Percentiles rank a stretch among this genome's conserved stretches.
Evolutionary conservation across 768 basidiomycete genomes (phyloP).

Genomic region (Fomitopsis pulvina): DNA sequence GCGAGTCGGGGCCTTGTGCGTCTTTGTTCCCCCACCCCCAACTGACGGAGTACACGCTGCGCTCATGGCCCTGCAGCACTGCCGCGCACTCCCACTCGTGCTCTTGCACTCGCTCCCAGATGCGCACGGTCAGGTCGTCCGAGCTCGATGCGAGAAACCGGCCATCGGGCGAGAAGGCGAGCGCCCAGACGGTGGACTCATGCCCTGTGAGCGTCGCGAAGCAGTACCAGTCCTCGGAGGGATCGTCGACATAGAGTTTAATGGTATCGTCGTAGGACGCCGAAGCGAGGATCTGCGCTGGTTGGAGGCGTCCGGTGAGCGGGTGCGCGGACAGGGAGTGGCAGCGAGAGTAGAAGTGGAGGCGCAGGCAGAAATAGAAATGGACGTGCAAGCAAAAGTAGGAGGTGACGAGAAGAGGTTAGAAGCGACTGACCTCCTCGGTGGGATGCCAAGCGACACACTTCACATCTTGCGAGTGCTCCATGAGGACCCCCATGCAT

Average conservation of each 20-base stretch:
- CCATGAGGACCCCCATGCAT: constrained; percentile 92
- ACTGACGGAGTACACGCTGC: constrained; percentile 75
- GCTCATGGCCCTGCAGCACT: constrained; percentile 56
- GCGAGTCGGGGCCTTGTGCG: constrained; percentile 22
- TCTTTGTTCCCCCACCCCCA: constrained; percentile 46
- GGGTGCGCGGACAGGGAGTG: background rate
- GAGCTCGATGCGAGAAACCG: constrained; percentile 82
- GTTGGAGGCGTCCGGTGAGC: constrained; percentile 11
- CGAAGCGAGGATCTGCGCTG: constrained; percentile 82
- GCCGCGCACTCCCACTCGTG: constrained; percentile 59
- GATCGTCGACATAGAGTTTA: constrained; percentile 89
- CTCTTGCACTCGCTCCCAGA: constrained; percentile 70
- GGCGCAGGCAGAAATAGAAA: too few relatives aligned
- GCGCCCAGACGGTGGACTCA: constrained; percentile 84
- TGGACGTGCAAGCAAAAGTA: too few relatives aligned
- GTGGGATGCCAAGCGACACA: constrained; percentile 90
- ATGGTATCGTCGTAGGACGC: constrained; percentile 97
- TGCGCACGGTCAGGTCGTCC: constrained; percentile 75
- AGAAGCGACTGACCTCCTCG: constrained; percentile 65
- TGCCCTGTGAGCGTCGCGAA: constrained; percentile 80
- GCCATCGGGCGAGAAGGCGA: constrained; percentile 72
- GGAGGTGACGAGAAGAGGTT: background rate
- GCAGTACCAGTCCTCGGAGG: constrained; percentile 90
- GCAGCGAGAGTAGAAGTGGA: too few relatives aligned
- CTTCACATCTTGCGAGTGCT: constrained; percentile 96